These are phyloP conservation scores for Tephrocybe sp. DNA, from an alignment of 768 basidiomycete species.

Conservation along the genomic window DNA sequence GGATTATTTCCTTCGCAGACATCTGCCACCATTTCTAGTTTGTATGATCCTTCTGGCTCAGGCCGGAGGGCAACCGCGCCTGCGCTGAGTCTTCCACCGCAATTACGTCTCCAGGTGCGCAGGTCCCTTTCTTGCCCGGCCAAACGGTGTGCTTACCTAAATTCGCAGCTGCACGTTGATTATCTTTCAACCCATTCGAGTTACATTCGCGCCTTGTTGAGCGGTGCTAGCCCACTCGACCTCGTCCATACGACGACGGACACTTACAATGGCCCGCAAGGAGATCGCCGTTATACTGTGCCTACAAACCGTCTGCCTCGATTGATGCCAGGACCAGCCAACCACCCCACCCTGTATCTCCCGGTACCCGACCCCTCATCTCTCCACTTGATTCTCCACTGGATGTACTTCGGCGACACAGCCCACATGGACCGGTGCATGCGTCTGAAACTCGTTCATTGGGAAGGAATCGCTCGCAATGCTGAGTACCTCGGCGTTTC, in stretches of 20 bases:
- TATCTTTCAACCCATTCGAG: constrained; percentile 82
- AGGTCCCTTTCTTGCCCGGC: neutral
- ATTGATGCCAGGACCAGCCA: constrained; percentile 62
- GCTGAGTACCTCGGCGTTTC: constrained; percentile 85
- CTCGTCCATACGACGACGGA: constrained; percentile 43
- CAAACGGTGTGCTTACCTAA: constrained; percentile 8
- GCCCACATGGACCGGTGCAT: constrained; percentile 67
- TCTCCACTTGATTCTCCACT: constrained; percentile 72
- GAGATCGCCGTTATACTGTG: constrained; percentile 35
- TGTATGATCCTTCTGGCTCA: constrained; percentile 41
- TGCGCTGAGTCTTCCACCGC: constrained; percentile 47
- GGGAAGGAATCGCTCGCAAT: constrained; percentile 88
- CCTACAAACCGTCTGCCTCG: constrained; percentile 61
- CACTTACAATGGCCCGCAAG: constrained; percentile 18
- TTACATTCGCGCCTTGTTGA: constrained; percentile 70
- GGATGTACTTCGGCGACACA: constrained; percentile 80
- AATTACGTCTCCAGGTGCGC: constrained; percentile 63
- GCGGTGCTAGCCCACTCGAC: constrained; percentile 62
- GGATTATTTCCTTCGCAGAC: constrained; percentile 30
- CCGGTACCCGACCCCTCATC: constrained; percentile 75
- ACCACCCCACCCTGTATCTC: constrained; percentile 70
- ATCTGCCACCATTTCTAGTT: constrained; percentile 28
- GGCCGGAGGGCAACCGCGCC: constrained; percentile 56
- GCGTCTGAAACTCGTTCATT: constrained; percentile 61
- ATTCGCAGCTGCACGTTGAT: constrained; percentile 69